These are phyloP conservation scores for Mucor velutinosus DNA, from an alignment of 371 early-diverging fungal species.

Conservation along the genomic window DNA sequence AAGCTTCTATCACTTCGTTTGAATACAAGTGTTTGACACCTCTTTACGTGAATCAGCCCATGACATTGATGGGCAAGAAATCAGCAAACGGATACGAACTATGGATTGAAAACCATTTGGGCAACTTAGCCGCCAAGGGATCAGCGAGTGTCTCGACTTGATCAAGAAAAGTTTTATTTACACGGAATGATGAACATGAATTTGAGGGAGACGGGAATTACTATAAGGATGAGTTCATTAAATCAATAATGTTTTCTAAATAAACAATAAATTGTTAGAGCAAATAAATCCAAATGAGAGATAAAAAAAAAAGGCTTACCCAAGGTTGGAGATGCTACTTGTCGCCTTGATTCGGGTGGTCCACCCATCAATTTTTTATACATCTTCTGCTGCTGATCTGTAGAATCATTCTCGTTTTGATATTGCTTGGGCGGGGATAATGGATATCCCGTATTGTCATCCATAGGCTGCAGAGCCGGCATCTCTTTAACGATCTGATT, in stretches of 20 bases:
- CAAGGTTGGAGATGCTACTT: not conserved
- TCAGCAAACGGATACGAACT: constrained; percentile 57
- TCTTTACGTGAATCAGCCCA: constrained; percentile 56
- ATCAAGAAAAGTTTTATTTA: not conserved
- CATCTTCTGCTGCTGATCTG: not conserved
- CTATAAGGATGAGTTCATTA: not conserved
- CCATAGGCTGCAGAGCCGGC: constrained; percentile 11
- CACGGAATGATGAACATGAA: not conserved
- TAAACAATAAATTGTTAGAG: constrained; percentile 2
- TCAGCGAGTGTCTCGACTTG: constrained; percentile 30
- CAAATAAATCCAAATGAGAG: not conserved
- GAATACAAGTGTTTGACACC: constrained; percentile 75
- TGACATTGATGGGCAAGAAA: constrained; percentile 55
- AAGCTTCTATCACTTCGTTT: constrained; percentile 32
- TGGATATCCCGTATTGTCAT: constrained; percentile 2
- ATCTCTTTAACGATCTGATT: constrained; percentile 11
- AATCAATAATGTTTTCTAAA: constrained; percentile 13
- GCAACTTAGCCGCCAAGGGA: constrained; percentile 75
- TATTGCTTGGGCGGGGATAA: constrained; percentile 1
- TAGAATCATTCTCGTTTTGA: not conserved
- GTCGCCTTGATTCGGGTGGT: constrained; percentile 9
- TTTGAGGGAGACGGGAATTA: not conserved
- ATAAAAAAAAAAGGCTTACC: not conserved
- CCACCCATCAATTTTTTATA: constrained; percentile 8
- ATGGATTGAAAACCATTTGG: constrained; percentile 71